Conservation (phyloP, 108 stramenopile genomes). For the Schizochytrium sp. region DNA sequence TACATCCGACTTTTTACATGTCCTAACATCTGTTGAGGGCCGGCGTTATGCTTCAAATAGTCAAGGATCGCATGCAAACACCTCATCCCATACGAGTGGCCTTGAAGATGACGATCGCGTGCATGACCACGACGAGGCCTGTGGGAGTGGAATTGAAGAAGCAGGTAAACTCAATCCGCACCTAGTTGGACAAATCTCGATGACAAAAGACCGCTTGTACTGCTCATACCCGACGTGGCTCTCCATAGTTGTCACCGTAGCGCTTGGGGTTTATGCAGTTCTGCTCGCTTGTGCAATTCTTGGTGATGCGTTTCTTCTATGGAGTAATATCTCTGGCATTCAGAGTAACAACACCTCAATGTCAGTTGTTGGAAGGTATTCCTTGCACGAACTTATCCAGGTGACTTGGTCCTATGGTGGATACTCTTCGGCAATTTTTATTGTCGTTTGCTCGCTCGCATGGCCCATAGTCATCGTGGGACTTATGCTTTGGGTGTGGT, state of each 20-base stretch:
- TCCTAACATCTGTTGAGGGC: too few relatives aligned
- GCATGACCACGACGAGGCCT: not conserved
- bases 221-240: slow-evolving; percentile 37
- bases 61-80: too few relatives aligned
- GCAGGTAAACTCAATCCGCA: slow-evolving; percentile 7
- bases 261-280: not conserved
- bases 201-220: slow-evolving; percentile 16
- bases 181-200: not conserved
- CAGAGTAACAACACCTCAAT: not conserved
- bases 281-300: not conserved
- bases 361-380: not conserved
- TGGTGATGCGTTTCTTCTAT: not conserved
- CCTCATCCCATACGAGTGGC: too few relatives aligned
- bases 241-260: not conserved
- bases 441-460: slow-evolving; percentile 19
- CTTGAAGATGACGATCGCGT: not conserved
- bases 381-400: slow-evolving; percentile 7
- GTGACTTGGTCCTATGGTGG: not conserved
- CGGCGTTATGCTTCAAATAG: too few relatives aligned
- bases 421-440: not conserved
- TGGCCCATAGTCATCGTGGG: not conserved
- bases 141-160: not conserved
- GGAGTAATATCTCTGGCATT: slow-evolving; percentile 48
- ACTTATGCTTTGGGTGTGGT: slow-evolving; percentile 50
- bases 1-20: too few relatives aligned